A percentile compares a stretch with the other conserved stretches of the same genome.
Conservation (phyloP, 371 early-diverging fungal species). For the Batrachochytrium dendrobatidis region DNA sequence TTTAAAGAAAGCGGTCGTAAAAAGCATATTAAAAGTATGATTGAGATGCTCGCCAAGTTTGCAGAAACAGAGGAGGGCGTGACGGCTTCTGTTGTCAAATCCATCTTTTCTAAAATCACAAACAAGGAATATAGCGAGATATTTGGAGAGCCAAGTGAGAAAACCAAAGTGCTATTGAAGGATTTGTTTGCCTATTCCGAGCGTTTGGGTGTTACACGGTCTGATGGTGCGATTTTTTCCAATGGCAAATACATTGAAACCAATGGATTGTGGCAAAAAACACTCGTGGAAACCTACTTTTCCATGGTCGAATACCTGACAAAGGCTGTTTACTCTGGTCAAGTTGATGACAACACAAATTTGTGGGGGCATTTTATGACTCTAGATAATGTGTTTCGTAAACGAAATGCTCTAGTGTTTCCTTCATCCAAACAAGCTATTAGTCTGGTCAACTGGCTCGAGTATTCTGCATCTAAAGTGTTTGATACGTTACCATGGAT, state of each 20-base stretch:
- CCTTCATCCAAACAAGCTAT: conserved; percentile 19
- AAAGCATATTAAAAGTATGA: neutral
- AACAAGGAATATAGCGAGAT: neutral
- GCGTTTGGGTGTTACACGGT: neutral
- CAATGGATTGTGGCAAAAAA: conserved; percentile 35
- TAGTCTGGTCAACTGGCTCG: conserved; percentile 15
- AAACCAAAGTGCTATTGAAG: neutral
- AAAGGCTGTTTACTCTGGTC: conserved; percentile 35
- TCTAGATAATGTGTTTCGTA: conserved; percentile 44
- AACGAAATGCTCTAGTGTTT: conserved; percentile 61
- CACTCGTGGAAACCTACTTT: conserved; percentile 24
- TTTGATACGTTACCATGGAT: neutral
- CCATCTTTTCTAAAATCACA: neutral
- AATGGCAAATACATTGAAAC: conserved; percentile 70
- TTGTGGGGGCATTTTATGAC: conserved; percentile 63
- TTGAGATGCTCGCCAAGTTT: neutral
- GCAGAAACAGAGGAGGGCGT: neutral
- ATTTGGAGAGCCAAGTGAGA: neutral
- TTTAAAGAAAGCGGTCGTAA: neutral
- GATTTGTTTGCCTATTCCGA: neutral
- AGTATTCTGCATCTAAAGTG: neutral
- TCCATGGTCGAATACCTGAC: conserved; percentile 32
- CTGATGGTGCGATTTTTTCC: conserved; percentile 52
- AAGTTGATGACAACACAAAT: conserved; percentile 43
- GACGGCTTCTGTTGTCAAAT: neutral